Conservation (phyloP, 495 filamentous ascomycete genomes). For the Neurospora sp. region DNA sequence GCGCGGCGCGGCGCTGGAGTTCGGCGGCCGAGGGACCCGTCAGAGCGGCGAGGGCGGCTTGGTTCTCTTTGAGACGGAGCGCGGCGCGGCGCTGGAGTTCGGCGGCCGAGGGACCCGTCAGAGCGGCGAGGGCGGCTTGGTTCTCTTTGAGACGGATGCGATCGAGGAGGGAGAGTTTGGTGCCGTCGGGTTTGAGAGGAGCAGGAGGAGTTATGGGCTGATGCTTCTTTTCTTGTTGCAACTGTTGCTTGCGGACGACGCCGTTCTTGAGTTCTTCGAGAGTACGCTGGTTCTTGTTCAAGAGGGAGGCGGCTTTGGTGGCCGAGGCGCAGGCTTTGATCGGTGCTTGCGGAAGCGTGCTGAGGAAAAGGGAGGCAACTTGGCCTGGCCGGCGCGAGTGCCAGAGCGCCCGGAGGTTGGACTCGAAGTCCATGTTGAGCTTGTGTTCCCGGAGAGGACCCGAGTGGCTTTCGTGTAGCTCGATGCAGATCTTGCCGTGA, state of each 20-base stretch:
- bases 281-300: conserved; percentile 48
- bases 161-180: conserved; percentile 45
- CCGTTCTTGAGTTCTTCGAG: conserved; percentile 50
- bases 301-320: conserved; percentile 31
- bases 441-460: conserved; percentile 45
- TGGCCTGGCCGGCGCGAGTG: conserved; percentile 11
- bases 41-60: too few species aligned
- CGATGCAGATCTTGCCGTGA: conserved; percentile 35
- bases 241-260: conserved; percentile 34
- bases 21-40: too few species aligned
- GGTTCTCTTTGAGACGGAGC: too few species aligned
- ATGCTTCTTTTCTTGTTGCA: conserved; percentile 12
- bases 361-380: conserved; percentile 33
- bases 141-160: conserved; percentile 53
- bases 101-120: conserved; percentile 30
- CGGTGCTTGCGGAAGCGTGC: conserved; percentile 43
- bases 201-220: not conserved
- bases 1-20: too few species aligned
- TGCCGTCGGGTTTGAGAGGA: conserved; percentile 20
- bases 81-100: conserved; percentile 46
- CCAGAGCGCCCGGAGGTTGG: conserved; percentile 42
- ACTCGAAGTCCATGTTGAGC: conserved; percentile 43
- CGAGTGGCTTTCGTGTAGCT: conserved; percentile 21
- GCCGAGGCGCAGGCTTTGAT: conserved; percentile 39
- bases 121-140: conserved; percentile 29